Conservation (phyloP, 1,284 basidiomycete genomes). For the Anthracocystis walkeri region DNA sequence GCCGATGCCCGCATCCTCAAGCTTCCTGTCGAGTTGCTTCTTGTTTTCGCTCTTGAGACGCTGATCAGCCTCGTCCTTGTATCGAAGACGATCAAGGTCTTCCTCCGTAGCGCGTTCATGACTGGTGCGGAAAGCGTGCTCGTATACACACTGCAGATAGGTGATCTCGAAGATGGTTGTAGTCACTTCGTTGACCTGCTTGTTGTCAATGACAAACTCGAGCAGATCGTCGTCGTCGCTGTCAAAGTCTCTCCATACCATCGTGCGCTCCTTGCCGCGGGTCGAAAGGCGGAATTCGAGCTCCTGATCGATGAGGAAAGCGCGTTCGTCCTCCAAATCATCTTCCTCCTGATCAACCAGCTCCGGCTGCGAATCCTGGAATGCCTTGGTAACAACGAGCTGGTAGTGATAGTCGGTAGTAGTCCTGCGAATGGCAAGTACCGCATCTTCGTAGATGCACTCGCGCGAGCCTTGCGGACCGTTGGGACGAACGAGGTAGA, state of each 20-base stretch:
- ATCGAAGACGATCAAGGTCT: constrained; percentile 69
- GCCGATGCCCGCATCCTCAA: constrained; percentile 28
- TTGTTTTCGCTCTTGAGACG: constrained; percentile 27
- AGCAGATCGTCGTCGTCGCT: constrained; percentile 76
- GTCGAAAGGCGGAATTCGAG: constrained; percentile 77
- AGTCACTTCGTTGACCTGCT: constrained; percentile 80
- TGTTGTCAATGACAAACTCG: constrained; percentile 78
- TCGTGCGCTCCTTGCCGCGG: constrained; percentile 52
- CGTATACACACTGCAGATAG: constrained; percentile 93
- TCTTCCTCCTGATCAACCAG: constrained; percentile 88
- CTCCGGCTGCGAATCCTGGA: constrained; percentile 94
- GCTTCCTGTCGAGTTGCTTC: constrained; percentile 37
- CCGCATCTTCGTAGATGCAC: constrained; percentile 98
- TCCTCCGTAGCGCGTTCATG: constrained; percentile 66
- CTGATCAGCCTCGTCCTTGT: constrained; percentile 57
- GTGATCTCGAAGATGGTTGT: constrained; percentile 90
- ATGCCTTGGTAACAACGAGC: constrained; percentile 93
- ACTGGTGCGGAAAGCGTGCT: constrained; percentile 70
- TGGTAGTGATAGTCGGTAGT: constrained; percentile 88
- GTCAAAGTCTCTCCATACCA: constrained; percentile 78
- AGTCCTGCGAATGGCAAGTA: constrained; percentile 87
- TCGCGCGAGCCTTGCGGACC: constrained; percentile 90
- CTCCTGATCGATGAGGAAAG: constrained; percentile 89
- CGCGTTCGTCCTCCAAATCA: constrained; percentile 87
- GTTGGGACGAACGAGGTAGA: constrained; percentile 90